Percentiles rank a stretch among this genome's conserved stretches.
These are phyloP conservation scores for Agaricus subrufescens DNA, from an alignment of 768 basidiomycete genomes.

Conservation along the genomic window DNA sequence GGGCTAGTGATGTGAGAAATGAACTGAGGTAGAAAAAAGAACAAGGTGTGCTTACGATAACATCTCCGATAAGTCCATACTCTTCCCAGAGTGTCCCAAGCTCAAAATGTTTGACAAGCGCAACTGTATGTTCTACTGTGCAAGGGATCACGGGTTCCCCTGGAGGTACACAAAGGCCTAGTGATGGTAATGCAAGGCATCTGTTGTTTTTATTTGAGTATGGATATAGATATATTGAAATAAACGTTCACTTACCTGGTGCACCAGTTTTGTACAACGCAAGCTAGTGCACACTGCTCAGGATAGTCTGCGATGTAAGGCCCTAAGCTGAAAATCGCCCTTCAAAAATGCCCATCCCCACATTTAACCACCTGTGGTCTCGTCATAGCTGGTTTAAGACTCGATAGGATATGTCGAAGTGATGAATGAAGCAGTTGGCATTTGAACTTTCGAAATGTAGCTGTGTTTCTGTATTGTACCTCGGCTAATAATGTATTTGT, in stretches of 20 bases:
- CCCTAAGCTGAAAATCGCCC: slow-evolving; percentile 20
- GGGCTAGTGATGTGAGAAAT: slow-evolving; percentile 15
- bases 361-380: slow-evolving; percentile 16
- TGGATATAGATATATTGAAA: not conserved
- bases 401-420: not conserved
- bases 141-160: not conserved
- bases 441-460: not conserved
- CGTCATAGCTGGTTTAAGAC: not conserved
- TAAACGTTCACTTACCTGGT: slow-evolving; percentile 13
- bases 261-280: slow-evolving; percentile 23
- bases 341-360: slow-evolving; percentile 21
- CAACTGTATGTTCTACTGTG: not conserved
- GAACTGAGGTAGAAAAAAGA: not conserved
- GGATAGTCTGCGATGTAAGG: slow-evolving; percentile 27
- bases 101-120: not conserved
- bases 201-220: not conserved
- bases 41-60: not conserved
- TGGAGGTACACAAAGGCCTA: not conserved
- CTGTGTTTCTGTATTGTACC: not conserved
- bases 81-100: slow-evolving; percentile 1
- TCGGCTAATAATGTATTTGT: not conserved
- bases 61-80: slow-evolving; percentile 1
- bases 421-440: not conserved
- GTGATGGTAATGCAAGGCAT: not conserved
- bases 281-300: slow-evolving; percentile 19